These are phyloP conservation scores for Syzygium syzygioides DNA, from an alignment of 441 rosid genomes.

Conservation along the genomic window DNA sequence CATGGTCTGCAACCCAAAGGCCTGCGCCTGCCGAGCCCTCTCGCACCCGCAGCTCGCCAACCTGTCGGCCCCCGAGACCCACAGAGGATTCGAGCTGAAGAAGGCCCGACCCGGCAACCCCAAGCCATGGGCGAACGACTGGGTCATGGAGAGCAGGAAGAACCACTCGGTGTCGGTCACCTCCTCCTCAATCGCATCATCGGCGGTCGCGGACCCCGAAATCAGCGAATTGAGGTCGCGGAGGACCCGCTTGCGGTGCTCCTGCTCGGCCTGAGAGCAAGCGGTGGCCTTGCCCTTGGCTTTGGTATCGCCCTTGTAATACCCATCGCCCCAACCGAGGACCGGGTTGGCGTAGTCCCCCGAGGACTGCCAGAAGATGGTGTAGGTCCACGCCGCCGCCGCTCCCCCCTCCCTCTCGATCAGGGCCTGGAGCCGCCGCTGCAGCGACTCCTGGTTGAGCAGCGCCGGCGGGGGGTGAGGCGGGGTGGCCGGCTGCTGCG, in stretches of 20 bases:
- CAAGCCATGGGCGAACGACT: not conserved
- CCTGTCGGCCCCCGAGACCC: not conserved
- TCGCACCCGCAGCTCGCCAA: not conserved
- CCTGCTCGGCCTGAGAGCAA: not conserved
- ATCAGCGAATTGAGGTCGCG: not conserved
- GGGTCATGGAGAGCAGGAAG: not conserved
- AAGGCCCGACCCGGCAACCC: not conserved
- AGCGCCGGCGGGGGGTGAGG: not conserved
- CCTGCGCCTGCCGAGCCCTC: not conserved
- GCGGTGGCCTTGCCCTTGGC: not conserved
- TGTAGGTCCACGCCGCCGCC: not conserved
- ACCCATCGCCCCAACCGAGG: not conserved
- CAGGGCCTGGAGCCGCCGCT: not conserved
- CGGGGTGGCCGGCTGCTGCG: not conserved
- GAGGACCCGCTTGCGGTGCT: not conserved
- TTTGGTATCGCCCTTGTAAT: not conserved
- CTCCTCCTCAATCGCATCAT: not conserved
- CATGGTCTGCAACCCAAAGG: not conserved
- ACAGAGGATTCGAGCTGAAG: not conserved
- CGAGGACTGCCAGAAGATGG: not conserved
- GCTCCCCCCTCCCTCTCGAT: not conserved
- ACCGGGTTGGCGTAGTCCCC: not conserved
- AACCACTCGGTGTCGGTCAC: slow-evolving; percentile 4
- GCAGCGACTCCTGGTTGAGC: not conserved
- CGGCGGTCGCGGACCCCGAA: not conserved